phyloP scores from a whole-genome alignment of 345 rosid species.

The Populus pruinosa region DNA sequence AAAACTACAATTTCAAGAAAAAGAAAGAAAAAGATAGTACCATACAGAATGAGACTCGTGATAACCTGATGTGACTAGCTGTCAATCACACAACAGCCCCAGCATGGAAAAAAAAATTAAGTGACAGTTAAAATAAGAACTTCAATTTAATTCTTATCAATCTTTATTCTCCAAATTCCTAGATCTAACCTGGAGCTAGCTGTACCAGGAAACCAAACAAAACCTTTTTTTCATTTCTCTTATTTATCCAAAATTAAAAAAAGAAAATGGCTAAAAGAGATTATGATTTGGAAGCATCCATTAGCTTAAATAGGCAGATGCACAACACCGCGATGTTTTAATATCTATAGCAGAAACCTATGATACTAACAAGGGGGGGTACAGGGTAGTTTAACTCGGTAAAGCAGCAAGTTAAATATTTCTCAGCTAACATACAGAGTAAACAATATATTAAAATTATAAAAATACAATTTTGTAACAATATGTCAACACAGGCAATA shows the following conservation, averaged over 20 bases:
- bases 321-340: not conserved
- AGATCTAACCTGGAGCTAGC: not conserved
- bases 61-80: not conserved
- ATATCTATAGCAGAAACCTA: not conserved
- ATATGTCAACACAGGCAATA: not conserved
- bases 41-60: not conserved
- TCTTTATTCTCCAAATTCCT: not conserved
- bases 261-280: not conserved
- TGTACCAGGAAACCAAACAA: not conserved
- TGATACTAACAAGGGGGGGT: not conserved
- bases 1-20: constrained; percentile 10
- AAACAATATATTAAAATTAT: not conserved
- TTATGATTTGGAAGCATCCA: not conserved
- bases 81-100: not conserved
- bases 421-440: not conserved
- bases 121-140: not conserved
- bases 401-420: not conserved
- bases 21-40: not conserved
- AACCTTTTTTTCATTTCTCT: not conserved
- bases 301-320: not conserved
- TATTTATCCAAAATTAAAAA: not conserved
- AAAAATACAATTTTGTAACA: not conserved
- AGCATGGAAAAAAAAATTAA: not conserved
- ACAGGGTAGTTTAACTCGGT: too few species aligned
- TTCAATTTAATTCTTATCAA: not conserved